Base-by-base conservation (phyloP, 2,329 filamentous ascomycete genomes). In the Colletotrichum tanaceti region DNA sequence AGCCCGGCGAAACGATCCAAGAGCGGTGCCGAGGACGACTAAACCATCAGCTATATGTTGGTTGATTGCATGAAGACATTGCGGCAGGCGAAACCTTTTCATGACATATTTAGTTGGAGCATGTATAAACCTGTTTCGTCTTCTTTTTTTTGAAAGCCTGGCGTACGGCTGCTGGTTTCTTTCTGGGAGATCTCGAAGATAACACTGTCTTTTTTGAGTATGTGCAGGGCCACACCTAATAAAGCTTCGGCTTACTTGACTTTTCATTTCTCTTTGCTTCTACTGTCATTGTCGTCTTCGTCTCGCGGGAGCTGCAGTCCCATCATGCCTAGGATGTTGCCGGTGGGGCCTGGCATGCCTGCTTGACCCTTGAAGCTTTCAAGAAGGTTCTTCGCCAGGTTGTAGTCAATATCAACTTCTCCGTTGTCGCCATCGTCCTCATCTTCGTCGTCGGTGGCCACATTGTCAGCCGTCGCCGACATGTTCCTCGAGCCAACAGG, bases 361-460 rank as follows among this genome's bases (percentile, higher is more conserved):
- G 85, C 93, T 78, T 98, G 95, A 18, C 92, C 91, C 76, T 97
- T 97, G 80, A 99, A 94, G 74, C 93, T 95, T 78, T 98, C 93
- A 1, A 99, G 83, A 63, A 99, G 83, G 75, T 98, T 98, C 78
- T 92, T 93, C 20, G 93, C 94, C 28, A 99, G 84, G 70, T 96
- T 95, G 73, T 94, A 92, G 76, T 98, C 93, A 35, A 96, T 88
- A 71, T 94, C 85, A 5, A 96, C 86, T 61, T 91, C 89, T 0
- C 87, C 85, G 11, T 88, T 80, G 3, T 79, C 80, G 11, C 82
- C 83, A 10, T 86, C 84, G 3, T 85, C 83, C 46, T 87, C 81
- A 28, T 84, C 82, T 35, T 85, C 79, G 9, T 82, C 78, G 58
- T 79, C 78, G 3, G 35, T 77, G 74, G 3, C 74, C 70, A 32